Evolutionary conservation across 1,284 basidiomycete species (phyloP), one percentile per base, ranked within the genome.

Genomic region (Leccinum pachyderme): DNA sequence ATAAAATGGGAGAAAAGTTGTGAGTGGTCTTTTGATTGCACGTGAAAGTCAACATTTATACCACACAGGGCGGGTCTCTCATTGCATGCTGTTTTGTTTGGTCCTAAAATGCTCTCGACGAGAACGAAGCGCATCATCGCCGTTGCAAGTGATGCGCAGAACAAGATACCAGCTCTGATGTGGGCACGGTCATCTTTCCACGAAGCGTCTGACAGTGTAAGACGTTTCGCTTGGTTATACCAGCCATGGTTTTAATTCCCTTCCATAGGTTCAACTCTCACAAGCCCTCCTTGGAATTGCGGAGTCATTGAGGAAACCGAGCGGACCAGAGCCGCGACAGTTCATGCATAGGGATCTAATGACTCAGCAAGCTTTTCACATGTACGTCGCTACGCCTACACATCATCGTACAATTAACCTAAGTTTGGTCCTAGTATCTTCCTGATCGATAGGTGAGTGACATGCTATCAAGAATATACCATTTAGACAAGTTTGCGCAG

Each of bases 251-350:
- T 29, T 35, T 5, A 45, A 57, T 55, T 25, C 41, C 29, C 32
- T 27, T 35, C 7, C 7, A 43, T 57, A 84, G 82, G 74, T 83
- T 39, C 74, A 75, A 57, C 75, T 85, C 2, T 78, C 82, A 0
- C 71, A 79, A 52, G 81, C 82, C 1, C 83, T 85, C 77, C 71
- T 84, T 37, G 77, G 77, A 9, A 77, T 84, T 44, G 83, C 83
- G 0, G 76, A 81, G 46, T 83, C 83, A 2, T 63, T 85, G 66
- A 74, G 73, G 61, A 83, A 79, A 59, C 76, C 80, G 1, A 70
- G 81, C 55, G 82, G 76, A 58, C 69, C 75, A n/a, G 62, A 80
- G 47, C 67, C 78, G 0, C 69, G 61, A 9, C 62, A 73, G 3
- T 84, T 82, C 64, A 59, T 59, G 3, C 84, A 84, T 64, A 76